A percentile compares a stretch with the other conserved stretches of the same genome.
These are phyloP conservation scores for Hypoxylon sp. DNA, from an alignment of 2,329 filamentous ascomycete species.

Conservation along the genomic window DNA sequence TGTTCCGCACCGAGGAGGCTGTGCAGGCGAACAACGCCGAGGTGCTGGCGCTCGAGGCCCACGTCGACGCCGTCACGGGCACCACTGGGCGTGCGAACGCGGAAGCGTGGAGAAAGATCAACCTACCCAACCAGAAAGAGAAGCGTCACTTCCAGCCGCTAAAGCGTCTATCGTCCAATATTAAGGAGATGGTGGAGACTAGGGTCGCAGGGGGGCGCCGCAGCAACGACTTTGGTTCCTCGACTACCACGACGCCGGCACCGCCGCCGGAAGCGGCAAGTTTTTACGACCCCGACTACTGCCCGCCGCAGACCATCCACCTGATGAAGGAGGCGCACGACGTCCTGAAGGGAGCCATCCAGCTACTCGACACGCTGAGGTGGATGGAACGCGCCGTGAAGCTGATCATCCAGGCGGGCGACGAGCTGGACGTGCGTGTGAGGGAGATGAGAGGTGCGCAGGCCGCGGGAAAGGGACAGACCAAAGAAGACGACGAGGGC, in stretches of 20 bases:
- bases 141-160: slow-evolving; percentile 36
- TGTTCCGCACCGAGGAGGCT: slow-evolving; percentile 54
- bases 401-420: slow-evolving; percentile 53
- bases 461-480: slow-evolving; percentile 17
- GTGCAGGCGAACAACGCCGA: slow-evolving; percentile 54
- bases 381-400: slow-evolving; percentile 58
- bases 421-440: slow-evolving; percentile 50
- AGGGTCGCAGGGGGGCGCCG: slow-evolving; percentile 31
- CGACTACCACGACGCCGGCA: neutral
- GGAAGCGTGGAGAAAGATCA: slow-evolving; percentile 35
- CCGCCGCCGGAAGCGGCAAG: slow-evolving; percentile 14
- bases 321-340: slow-evolving; percentile 58
- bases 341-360: slow-evolving; percentile 55
- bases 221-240: slow-evolving; percentile 16
- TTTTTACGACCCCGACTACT: slow-evolving; percentile 45
- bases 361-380: slow-evolving; percentile 54
- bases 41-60: slow-evolving; percentile 52
- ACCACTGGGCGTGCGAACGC: slow-evolving; percentile 40
- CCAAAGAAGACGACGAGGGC: slow-evolving; percentile 32
- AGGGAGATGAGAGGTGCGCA: slow-evolving; percentile 37
- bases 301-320: slow-evolving; percentile 55
- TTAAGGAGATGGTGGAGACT: slow-evolving; percentile 40
- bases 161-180: slow-evolving; percentile 39
- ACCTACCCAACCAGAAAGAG: slow-evolving; percentile 19
- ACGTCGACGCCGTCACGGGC: slow-evolving; percentile 54